A percentile compares a stretch with the other conserved stretches of the same genome.
Evolutionary conservation across 2,329 filamentous ascomycete genomes (phyloP).

Genomic region (Didymella segeticola): DNA sequence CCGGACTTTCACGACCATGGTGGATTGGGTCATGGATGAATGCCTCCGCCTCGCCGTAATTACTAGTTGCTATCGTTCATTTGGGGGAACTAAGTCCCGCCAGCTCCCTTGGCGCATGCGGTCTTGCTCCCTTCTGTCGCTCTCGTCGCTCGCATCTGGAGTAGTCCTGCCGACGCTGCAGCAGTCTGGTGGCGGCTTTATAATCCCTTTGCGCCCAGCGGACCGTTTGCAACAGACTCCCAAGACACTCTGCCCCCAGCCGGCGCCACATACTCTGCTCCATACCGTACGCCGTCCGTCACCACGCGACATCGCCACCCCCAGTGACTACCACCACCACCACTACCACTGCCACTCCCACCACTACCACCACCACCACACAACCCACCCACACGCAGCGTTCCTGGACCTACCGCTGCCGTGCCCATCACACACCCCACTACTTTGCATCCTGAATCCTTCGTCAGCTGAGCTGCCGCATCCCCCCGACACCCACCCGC

Average conservation of each 20-base stretch:
- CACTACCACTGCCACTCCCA: constrained; percentile 19
- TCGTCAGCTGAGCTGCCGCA: constrained; percentile 46
- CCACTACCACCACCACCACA: constrained; percentile 5
- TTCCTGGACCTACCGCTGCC: neutral
- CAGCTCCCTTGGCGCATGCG: constrained; percentile 24
- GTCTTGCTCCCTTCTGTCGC: constrained; percentile 11
- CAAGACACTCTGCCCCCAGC: constrained; percentile 9
- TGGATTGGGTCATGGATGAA: constrained; percentile 15
- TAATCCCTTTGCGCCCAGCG: constrained; percentile 27
- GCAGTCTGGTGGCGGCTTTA: constrained; percentile 23
- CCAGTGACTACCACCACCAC: constrained; percentile 14
- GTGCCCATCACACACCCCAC: constrained; percentile 22
- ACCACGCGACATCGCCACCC: constrained; percentile 32
- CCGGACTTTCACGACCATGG: constrained; percentile 13
- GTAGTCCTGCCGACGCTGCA: constrained; percentile 15
- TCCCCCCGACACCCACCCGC: constrained; percentile 38
- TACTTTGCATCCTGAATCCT: constrained; percentile 28
- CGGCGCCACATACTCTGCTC: constrained; percentile 16
- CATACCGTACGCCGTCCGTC: constrained; percentile 13
- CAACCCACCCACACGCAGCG: neutral
- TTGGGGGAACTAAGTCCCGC: constrained; percentile 35
- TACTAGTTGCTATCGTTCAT: constrained; percentile 27
- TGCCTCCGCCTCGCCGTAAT: constrained; percentile 13
- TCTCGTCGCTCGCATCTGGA: constrained; percentile 13
- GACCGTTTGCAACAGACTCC: constrained; percentile 26